Conservation (phyloP, 1,284 basidiomycete genomes). For the Bjerkandera adusta region DNA sequence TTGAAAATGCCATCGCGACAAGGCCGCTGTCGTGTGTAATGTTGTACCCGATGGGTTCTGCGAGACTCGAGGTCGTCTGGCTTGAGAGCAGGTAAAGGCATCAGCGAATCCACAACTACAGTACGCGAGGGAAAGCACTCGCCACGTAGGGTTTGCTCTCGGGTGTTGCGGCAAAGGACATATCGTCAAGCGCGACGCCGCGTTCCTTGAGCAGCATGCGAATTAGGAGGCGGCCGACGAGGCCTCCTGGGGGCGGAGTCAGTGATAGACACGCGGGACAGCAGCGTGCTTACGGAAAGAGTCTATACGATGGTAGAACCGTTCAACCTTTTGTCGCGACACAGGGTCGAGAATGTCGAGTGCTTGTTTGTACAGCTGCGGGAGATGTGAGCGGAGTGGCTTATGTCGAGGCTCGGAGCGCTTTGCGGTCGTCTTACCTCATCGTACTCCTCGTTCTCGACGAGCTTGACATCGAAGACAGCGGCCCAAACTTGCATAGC, state of each 20-base stretch:
- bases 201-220: constrained; percentile 56
- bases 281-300: constrained; percentile 52
- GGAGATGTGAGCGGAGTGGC: too few relatives aligned
- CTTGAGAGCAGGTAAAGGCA: constrained; percentile 3
- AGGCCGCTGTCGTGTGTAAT: constrained; percentile 76
- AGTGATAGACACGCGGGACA: constrained; percentile 5
- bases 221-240: constrained; percentile 71
- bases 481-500: constrained; percentile 61
- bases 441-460: constrained; percentile 37
- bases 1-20: constrained; percentile 64
- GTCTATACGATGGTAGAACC: constrained; percentile 69
- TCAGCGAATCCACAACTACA: too few relatives aligned
- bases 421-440: constrained; percentile 40
- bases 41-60: constrained; percentile 68
- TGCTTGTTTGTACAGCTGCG: constrained; percentile 56
- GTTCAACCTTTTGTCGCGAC: constrained; percentile 51
- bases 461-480: constrained; percentile 24
- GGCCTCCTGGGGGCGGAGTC: constrained; percentile 46
- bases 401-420: too few relatives aligned
- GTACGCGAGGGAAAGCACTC: constrained; percentile 27
- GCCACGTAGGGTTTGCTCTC: constrained; percentile 75
- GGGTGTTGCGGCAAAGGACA: constrained; percentile 55
- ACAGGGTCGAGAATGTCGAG: constrained; percentile 54
- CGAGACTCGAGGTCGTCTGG: constrained; percentile 35
- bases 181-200: constrained; percentile 43